These are phyloP conservation scores for Curvularia eragrostidis DNA, from an alignment of 2,329 filamentous ascomycete genomes.

Conservation along the genomic window DNA sequence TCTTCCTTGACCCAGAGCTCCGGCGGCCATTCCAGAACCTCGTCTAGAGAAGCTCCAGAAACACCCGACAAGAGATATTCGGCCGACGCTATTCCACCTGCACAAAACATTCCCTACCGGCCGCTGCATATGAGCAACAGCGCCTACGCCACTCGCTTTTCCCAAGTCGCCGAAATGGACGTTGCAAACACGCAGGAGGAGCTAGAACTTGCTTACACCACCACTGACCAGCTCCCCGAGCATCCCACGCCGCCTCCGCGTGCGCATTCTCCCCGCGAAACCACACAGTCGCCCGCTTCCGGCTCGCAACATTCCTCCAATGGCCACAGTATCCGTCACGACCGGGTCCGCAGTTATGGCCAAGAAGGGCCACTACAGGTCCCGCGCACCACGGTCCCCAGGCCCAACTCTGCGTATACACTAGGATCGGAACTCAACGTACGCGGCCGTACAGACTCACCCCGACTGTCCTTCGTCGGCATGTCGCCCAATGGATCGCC, in stretches of 20 bases:
- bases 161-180: conserved; percentile 43
- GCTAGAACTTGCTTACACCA: conserved; percentile 28
- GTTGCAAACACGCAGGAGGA: conserved; percentile 37
- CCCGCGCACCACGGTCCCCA: conserved; percentile 65
- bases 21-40: conserved; percentile 44
- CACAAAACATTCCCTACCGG: conserved; percentile 44
- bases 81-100: conserved; percentile 34
- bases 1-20: conserved; percentile 45
- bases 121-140: conserved; percentile 45
- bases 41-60: conserved; percentile 46
- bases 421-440: conserved; percentile 71
- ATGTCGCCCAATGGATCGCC: conserved; percentile 51
- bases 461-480: conserved; percentile 57
- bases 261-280: conserved; percentile 34
- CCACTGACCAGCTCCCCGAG: conserved; percentile 29
- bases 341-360: conserved; percentile 39
- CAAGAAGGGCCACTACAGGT: conserved; percentile 45
- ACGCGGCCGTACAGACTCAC: conserved; percentile 66
- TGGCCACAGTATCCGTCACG: conserved; percentile 36
- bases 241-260: conserved; percentile 37
- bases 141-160: conserved; percentile 42
- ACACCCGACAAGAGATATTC: conserved; percentile 32
- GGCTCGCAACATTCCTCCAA: conserved; percentile 44
- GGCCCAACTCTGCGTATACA: conserved; percentile 80
- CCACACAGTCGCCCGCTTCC: conserved; percentile 33